phyloP scores from a whole-genome alignment of 495 filamentous ascomycete species.

The Aspergillus hancockii region DNA sequence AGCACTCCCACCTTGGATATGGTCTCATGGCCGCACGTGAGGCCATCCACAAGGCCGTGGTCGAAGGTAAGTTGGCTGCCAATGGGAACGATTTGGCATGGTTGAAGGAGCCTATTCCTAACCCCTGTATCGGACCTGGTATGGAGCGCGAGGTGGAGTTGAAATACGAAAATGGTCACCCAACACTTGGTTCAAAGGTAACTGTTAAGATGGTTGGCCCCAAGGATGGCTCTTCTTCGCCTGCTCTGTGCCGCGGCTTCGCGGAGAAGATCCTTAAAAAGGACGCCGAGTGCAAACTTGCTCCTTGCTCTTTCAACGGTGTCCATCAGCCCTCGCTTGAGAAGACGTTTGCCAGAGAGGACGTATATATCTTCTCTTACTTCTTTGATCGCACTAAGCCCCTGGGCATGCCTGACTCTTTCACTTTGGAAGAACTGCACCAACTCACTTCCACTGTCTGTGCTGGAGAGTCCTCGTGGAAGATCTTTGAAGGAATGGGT shows the following conservation, averaged over 20 bases:
- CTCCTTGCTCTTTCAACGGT: constrained; percentile 96
- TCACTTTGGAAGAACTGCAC: constrained; percentile 83
- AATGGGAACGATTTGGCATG: constrained; percentile 54
- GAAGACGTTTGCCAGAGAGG: constrained; percentile 90
- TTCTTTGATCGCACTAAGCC: constrained; percentile 92
- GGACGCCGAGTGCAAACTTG: constrained; percentile 74
- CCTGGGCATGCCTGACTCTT: constrained; percentile 93
- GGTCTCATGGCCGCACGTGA: constrained; percentile 94
- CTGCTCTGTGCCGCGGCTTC: constrained; percentile 84
- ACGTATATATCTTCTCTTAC: constrained; percentile 95
- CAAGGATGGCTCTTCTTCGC: constrained; percentile 54
- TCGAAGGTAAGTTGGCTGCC: constrained; percentile 59
- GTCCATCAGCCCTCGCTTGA: constrained; percentile 89
- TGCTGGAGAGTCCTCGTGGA: constrained; percentile 74
- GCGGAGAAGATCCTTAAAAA: constrained; percentile 91
- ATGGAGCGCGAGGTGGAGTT: constrained; percentile 70
- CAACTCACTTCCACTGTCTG: constrained; percentile 85
- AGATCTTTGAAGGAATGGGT: constrained; percentile 69
- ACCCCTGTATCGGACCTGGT: constrained; percentile 87
- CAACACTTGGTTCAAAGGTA: constrained; percentile 56
- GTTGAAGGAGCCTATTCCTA: constrained; percentile 63
- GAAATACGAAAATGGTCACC: constrained; percentile 60
- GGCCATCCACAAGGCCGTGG: constrained; percentile 71
- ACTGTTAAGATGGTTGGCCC: constrained; percentile 92
- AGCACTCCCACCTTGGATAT: constrained; percentile 97